These are phyloP conservation scores for Gardenia jasminoides DNA, from an alignment of 257 asterid species.

Conservation along the genomic window DNA sequence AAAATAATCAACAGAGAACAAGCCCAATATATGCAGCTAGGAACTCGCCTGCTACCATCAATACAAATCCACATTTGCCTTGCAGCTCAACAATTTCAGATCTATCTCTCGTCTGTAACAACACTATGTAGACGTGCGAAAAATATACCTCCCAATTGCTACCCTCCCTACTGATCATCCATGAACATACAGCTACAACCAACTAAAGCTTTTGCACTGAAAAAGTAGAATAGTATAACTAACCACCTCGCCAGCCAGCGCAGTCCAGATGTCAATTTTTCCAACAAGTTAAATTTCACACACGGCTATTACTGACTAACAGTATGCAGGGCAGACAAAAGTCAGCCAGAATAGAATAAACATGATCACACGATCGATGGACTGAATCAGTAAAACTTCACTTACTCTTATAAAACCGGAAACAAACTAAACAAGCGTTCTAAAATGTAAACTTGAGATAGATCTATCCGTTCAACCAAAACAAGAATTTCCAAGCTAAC, in stretches of 20 bases:
- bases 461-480: constrained; percentile 16
- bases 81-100: not conserved
- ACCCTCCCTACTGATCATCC: not conserved
- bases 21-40: not conserved
- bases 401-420: not conserved
- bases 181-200: not conserved
- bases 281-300: no score
- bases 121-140: not conserved
- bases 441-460: not conserved
- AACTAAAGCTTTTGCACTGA: not conserved
- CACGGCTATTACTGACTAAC: no score
- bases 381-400: not conserved
- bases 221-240: not conserved
- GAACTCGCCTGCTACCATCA: not conserved
- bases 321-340: no score
- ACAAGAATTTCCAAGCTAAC: not conserved
- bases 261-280: not conserved
- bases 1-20: no score
- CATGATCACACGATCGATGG: not conserved
- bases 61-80: not conserved
- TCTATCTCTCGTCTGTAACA: not conserved
- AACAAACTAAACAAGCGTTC: not conserved
- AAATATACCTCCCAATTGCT: not conserved
- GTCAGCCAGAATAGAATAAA: not conserved
- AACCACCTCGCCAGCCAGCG: no score